Base-by-base conservation (phyloP, 495 filamentous ascomycete species). In the Xylaria acuta region DNA sequence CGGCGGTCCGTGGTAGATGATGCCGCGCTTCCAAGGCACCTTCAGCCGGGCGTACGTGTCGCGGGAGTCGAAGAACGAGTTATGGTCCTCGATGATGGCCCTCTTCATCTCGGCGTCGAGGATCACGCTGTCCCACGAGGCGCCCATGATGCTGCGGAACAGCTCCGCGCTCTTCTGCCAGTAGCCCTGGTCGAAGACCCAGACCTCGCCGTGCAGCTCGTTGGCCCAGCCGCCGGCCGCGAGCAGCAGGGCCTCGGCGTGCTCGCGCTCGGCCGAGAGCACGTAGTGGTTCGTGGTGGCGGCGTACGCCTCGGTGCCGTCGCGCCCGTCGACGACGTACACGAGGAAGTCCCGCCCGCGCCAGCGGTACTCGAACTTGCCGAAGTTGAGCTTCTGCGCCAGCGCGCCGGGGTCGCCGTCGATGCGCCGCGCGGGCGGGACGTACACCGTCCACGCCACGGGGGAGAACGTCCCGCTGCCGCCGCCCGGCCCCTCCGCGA, bases 51-150 rank as follows among this genome's bases (percentile, higher is more conserved):
- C 74, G 76, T 92, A 93, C 12, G 84, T 84, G 22, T 83, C 81
- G 22, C 82, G 80, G 0, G 80, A 80, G 49, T 86, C 81, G 76
- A 90, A 93, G 78, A 92, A 93, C 54, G 83, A 83, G 32, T 83
- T 76, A 20, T 91, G 87, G 77, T 92, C 90, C 8, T 82, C 75
- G 32, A 88, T 87, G 51, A 92, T 83, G 18, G 82, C 79, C 60
- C 84, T 82, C 79, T 92, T 93, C 85, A 90, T 89, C 53, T 81
- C 80, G 53, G 82, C 77, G 49, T 91, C 87, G n/a, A 92, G 81
- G 47, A 93, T 91, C 16, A 92, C 90, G 67, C 88, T 85, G 5
- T 89, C 86, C 90, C 90, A 92, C 36, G 81, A 79, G 3, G 86
- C 79, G 34, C 86, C 85, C 75, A 85, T 81, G 41, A 92, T 82